Conservation (phyloP, 31 red algal species). For the Asparagopsis taxiformis region DNA sequence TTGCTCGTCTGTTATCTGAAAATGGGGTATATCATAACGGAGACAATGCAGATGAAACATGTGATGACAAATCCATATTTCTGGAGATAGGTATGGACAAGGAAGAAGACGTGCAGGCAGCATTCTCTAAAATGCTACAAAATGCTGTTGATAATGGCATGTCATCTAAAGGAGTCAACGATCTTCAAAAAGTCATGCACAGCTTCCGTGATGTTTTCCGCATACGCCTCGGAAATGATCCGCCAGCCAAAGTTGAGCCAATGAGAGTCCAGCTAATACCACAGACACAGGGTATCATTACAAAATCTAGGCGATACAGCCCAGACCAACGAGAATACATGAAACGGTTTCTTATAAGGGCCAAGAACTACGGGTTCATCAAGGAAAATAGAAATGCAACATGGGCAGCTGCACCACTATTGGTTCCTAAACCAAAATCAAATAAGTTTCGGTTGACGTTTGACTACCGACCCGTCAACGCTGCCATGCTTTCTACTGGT, state of each 20-base stretch:
- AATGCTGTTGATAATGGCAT: slow-evolving; percentile 6
- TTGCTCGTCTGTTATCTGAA: too few species aligned
- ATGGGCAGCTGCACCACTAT: too few species aligned
- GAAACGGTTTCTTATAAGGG: too few species aligned
- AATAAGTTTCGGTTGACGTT: slow-evolving; percentile 15
- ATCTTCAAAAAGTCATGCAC: neutral
- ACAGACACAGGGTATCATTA: neutral
- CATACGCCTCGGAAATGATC: slow-evolving; percentile 15
- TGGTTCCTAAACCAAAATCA: neutral
- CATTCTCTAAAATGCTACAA: slow-evolving; percentile 2
- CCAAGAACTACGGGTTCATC: too few species aligned
- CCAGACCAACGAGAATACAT: slow-evolving; percentile 9
- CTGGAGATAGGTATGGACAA: slow-evolving; percentile 3
- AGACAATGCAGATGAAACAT: too few species aligned
- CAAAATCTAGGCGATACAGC: neutral
- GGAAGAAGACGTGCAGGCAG: neutral
- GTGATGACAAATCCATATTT: too few species aligned
- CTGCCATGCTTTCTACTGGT: neutral
- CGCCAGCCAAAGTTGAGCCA: slow-evolving; percentile 6
- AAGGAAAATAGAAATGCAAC: too few species aligned
- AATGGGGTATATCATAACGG: too few species aligned
- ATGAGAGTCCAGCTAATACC: neutral
- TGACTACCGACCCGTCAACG: slow-evolving; percentile 1
- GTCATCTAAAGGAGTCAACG: neutral
- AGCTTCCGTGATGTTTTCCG: neutral